phyloP scores from a whole-genome alignment of 1,284 basidiomycete genomes.

The Apiotrichum laibachii region DNA sequence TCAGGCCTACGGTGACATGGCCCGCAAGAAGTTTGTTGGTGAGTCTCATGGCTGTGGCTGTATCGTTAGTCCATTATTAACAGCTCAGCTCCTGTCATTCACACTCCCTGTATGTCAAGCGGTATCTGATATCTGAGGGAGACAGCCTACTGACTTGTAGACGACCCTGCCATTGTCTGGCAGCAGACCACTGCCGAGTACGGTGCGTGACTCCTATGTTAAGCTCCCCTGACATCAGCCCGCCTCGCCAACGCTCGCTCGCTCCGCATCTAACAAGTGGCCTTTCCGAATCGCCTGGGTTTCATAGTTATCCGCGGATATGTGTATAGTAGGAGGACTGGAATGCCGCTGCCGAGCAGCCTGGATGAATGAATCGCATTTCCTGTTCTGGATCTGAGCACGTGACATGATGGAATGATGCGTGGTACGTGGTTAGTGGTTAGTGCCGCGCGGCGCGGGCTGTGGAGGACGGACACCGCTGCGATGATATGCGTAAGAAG shows the following conservation, averaged over 20 bases:
- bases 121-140: too few species aligned
- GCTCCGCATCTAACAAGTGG: not conserved
- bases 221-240: not conserved
- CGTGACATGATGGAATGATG: too few species aligned
- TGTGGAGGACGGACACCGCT: too few species aligned
- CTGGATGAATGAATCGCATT: too few species aligned
- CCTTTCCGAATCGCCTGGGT: not conserved
- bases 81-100: not conserved
- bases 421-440: too few species aligned
- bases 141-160: not conserved
- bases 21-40: slow-evolving; percentile 10
- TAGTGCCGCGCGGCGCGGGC: too few species aligned
- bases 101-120: not conserved
- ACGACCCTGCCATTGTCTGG: slow-evolving; percentile 1
- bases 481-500: not conserved
- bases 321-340: too few species aligned
- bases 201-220: not conserved
- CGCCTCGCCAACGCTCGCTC: not conserved
- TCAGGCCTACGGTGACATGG: slow-evolving; percentile 6
- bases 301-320: too few species aligned
- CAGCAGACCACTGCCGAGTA: not conserved
- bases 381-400: too few species aligned
- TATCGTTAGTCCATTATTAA: not conserved
- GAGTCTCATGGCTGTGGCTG: not conserved
- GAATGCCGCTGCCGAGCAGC: too few species aligned